Evolutionary conservation across 768 basidiomycete genomes (phyloP).

Genomic region (Strobilomyces dryophilus): DNA sequence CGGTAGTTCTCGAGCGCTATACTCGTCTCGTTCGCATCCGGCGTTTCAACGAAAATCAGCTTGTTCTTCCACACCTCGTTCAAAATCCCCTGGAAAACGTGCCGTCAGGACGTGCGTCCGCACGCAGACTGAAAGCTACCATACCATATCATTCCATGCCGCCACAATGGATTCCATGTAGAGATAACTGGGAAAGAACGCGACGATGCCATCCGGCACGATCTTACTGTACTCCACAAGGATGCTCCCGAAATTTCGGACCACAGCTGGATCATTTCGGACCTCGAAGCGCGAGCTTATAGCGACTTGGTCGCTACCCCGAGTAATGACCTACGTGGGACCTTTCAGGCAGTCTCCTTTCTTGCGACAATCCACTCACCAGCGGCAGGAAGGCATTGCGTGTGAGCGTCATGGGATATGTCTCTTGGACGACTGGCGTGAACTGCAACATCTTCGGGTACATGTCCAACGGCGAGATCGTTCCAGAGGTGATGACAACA

Average conservation of each 20-base stretch:
- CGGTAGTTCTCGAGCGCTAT: slow-evolving; percentile 97
- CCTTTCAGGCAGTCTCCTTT: background rate
- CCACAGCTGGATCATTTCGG: slow-evolving; percentile 97
- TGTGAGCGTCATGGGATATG: slow-evolving; percentile 96
- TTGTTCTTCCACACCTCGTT: slow-evolving; percentile 99
- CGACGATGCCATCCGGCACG: slow-evolving; percentile 97
- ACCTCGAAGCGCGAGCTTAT: slow-evolving; percentile 99
- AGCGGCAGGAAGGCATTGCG: slow-evolving; percentile 95
- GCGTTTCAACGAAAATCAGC: slow-evolving; percentile 98
- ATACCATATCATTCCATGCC: slow-evolving; percentile 99
- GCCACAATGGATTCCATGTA: slow-evolving; percentile 99
- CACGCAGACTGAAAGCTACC: slow-evolving; percentile 22
- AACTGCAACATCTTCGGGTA: slow-evolving; percentile 99
- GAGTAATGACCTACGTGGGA: slow-evolving; percentile 78
- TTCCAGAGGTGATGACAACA: slow-evolving; percentile 98
- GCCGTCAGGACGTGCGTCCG: background rate
- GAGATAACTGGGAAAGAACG: slow-evolving; percentile 98
- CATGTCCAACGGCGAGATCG: slow-evolving; percentile 98
- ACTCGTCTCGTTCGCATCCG: slow-evolving; percentile 97
- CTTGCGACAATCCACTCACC: slow-evolving; percentile 41
- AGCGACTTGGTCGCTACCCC: slow-evolving; percentile 97
- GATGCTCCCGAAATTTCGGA: slow-evolving; percentile 97
- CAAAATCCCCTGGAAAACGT: slow-evolving; percentile 73
- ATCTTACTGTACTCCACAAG: slow-evolving; percentile 97
- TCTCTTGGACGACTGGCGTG: slow-evolving; percentile 93